These are phyloP conservation scores for Aspergillus sclerotialis DNA, from an alignment of 2,329 filamentous ascomycete species.

Conservation along the genomic window DNA sequence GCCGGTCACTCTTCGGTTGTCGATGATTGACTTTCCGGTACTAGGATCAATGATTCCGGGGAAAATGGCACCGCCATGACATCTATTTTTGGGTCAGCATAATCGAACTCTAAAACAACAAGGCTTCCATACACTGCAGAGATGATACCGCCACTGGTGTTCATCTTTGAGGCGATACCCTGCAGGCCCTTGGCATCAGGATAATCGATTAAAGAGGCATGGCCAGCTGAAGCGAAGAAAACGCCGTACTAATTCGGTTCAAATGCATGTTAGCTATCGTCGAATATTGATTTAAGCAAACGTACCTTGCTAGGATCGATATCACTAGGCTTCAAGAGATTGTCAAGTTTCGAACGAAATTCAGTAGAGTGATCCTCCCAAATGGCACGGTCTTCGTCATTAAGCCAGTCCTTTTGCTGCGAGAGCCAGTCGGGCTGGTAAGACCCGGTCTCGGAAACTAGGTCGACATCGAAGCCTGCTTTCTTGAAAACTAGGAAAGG, in stretches of 20 bases:
- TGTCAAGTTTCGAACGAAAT: constrained; percentile 27
- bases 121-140: constrained; percentile 21
- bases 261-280: not conserved
- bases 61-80: constrained; percentile 35
- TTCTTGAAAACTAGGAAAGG: no score
- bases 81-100: constrained; percentile 10
- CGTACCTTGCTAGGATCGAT: constrained; percentile 15
- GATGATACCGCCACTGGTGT: constrained; percentile 23
- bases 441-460: no score
- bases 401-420: constrained; percentile 28
- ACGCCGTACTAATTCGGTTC: constrained; percentile 23
- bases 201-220: constrained; percentile 36
- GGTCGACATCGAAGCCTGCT: no score
- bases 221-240: constrained; percentile 36
- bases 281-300: not conserved
- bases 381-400: constrained; percentile 22
- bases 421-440: no score
- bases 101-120: not conserved
- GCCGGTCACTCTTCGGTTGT: constrained; percentile 30
- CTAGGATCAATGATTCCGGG: constrained; percentile 23
- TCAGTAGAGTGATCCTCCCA: constrained; percentile 26
- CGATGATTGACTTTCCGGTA: constrained; percentile 27
- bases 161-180: constrained; percentile 20
- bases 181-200: constrained; percentile 26
- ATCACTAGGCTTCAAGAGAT: constrained; percentile 20